Percentiles rank a stretch among this genome's conserved stretches.
Conservation (phyloP, 257 asterid genomes). For the Echites panduratus region DNA sequence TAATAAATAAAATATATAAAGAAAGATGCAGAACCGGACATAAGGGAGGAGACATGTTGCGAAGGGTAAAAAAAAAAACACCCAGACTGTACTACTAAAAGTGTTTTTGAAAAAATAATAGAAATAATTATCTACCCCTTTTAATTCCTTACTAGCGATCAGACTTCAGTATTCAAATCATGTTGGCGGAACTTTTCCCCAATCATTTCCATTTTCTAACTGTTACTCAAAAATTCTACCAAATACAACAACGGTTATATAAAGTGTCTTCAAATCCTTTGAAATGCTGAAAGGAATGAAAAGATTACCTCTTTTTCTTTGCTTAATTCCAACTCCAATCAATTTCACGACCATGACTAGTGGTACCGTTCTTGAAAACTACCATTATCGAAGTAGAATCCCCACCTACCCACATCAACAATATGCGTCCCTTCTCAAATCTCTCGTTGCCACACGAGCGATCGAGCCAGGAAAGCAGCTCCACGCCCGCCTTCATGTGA, state of each 20-base stretch:
- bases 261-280: neutral
- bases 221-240: constrained; percentile 1
- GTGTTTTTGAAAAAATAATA: too few relatives aligned
- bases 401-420: constrained; percentile 14
- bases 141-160: too few relatives aligned
- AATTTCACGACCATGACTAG: neutral
- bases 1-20: too few relatives aligned
- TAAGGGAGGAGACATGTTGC: too few relatives aligned
- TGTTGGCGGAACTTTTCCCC: too few relatives aligned
- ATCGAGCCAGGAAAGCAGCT: constrained; percentile 51
- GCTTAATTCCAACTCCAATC: neutral
- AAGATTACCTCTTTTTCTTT: neutral
- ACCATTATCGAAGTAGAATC: neutral
- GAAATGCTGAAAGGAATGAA: constrained; percentile 5
- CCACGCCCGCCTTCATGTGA: constrained; percentile 40
- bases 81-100: too few relatives aligned
- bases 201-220: neutral
- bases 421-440: constrained; percentile 39
- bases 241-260: neutral
- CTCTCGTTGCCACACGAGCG: constrained; percentile 34
- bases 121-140: too few relatives aligned
- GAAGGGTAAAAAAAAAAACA: too few relatives aligned
- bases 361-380: constrained; percentile 6
- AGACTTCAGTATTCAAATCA: too few relatives aligned
- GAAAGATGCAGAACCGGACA: too few relatives aligned